These are phyloP conservation scores for Anastatica hierochuntica DNA, from an alignment of 345 rosid species.

Conservation along the genomic window DNA sequence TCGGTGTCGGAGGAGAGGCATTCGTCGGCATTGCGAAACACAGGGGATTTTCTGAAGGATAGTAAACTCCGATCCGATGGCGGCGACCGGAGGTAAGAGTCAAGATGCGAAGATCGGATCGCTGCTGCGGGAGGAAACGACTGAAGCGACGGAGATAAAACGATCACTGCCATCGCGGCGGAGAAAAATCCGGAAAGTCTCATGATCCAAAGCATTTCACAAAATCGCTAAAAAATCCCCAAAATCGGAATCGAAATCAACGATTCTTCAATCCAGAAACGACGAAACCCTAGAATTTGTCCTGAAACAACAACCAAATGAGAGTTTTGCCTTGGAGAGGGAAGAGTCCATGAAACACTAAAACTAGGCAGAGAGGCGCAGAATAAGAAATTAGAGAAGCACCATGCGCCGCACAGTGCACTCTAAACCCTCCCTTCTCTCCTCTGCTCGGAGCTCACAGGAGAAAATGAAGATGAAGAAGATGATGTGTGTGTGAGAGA, in stretches of 20 bases:
- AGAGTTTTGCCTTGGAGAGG: not conserved
- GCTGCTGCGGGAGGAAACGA: conserved; percentile 56
- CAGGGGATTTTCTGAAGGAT: conserved; percentile 38
- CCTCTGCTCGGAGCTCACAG: conserved; percentile 20
- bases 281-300: not conserved
- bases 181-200: conserved; percentile 55
- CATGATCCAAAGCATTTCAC: conserved; percentile 50
- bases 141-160: conserved; percentile 45
- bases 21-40: conserved; percentile 51
- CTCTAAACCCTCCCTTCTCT: conserved; percentile 10
- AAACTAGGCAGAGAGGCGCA: conserved; percentile 5
- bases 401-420: conserved; percentile 13
- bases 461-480: not conserved
- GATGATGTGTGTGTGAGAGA: too few relatives aligned
- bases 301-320: not conserved
- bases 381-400: conserved; percentile 11
- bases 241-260: conserved; percentile 1
- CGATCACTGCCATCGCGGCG: conserved; percentile 39
- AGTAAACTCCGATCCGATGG: conserved; percentile 10
- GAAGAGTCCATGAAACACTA: conserved; percentile 11
- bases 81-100: not conserved
- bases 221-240: not conserved
- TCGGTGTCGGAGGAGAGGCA: conserved; percentile 26
- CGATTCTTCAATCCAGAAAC: not conserved
- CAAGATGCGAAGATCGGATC: conserved; percentile 38